Evolutionary conservation across 1,284 basidiomycete genomes (phyloP), one percentile per base, ranked within the genome.

Genomic region (Mrakiaceae sp.): DNA sequence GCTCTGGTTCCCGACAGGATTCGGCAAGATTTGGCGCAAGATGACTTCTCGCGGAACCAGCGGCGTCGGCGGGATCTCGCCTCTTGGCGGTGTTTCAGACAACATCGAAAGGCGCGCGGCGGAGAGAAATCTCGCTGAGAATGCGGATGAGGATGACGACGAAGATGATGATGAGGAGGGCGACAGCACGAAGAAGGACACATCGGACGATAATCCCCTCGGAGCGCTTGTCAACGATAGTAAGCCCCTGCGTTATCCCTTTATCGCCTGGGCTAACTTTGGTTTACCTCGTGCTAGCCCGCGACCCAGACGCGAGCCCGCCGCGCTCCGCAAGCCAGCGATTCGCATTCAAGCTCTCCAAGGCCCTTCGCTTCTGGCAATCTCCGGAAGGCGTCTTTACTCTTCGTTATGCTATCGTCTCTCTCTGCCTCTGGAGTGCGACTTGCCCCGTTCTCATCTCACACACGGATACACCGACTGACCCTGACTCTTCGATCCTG

Each of bases 381-480:
- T 71, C 71, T 2, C 60, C 70, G 14, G 67, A 72, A 39, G 77
- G 77, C 4, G 60, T 76, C 2, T 87, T 83, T 69, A 79, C 80
- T 0, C 76, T 84, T 71, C 82, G 84, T 68, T 83, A 84, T 71
- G 78, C 77, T 0, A 65, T 85, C 14, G 72, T 84, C 12, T 80
- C 80, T 0, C 73, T 86, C 46, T 80, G 79, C 0, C 72, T 86
- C 2, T 86, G 82, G 82, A 47, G 62, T 63, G 39, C 9, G 55
- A 16, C 11, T n/a, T n/a, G 12, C 10, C 11, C 39, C 40, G 8
- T 54, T 16, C 16, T 62, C 2, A 7, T 14, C 14, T 49, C 12
- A 10, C 14, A 48, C 43, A 43, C 6, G 11, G 42, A 5, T 14
- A 14, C 12, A n/a, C 14, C 6, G 40, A 14, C 48, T 48, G 44